Evolutionary conservation across 164 flowering plant genomes (phyloP).

Genomic region (Chloranthus sessilifolius): DNA sequence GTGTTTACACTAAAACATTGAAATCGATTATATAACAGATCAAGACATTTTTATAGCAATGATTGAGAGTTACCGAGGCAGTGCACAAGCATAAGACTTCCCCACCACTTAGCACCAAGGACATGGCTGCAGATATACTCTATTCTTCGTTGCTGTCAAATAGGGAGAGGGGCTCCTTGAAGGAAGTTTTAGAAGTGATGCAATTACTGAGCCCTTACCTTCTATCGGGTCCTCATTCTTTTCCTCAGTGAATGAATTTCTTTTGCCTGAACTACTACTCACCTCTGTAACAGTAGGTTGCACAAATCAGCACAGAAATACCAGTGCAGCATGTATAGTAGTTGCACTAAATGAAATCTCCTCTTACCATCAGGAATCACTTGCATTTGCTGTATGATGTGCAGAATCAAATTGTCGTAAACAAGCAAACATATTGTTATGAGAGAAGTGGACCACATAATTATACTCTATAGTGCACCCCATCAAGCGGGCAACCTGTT

Average conservation of each 20-base stretch:
- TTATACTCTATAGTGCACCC: background rate
- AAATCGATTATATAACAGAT: too few species aligned
- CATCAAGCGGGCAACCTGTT: too few species aligned
- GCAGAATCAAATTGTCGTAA: too few species aligned
- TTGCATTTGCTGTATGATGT: background rate
- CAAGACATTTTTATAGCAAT: too few species aligned
- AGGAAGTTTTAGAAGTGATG: constrained; percentile 1
- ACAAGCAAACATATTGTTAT: too few species aligned
- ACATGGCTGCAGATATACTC: too few species aligned
- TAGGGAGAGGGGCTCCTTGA: background rate
- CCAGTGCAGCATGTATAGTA: background rate
- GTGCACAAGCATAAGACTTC: too few species aligned
- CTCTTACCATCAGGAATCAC: background rate
- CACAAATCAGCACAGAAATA: background rate
- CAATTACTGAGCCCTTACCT: background rate
- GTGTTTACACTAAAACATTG: too few species aligned
- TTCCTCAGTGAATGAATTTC: background rate
- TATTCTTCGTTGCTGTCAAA: background rate
- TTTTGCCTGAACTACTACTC: background rate
- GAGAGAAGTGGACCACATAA: too few species aligned
- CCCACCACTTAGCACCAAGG: too few species aligned
- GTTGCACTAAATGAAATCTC: background rate
- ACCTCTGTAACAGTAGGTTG: background rate
- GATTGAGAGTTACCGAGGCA: too few species aligned
- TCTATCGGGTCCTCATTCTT: background rate